phyloP scores from a whole-genome alignment of 2,329 filamentous ascomycete species.

The Cladorrhinum sp. region DNA sequence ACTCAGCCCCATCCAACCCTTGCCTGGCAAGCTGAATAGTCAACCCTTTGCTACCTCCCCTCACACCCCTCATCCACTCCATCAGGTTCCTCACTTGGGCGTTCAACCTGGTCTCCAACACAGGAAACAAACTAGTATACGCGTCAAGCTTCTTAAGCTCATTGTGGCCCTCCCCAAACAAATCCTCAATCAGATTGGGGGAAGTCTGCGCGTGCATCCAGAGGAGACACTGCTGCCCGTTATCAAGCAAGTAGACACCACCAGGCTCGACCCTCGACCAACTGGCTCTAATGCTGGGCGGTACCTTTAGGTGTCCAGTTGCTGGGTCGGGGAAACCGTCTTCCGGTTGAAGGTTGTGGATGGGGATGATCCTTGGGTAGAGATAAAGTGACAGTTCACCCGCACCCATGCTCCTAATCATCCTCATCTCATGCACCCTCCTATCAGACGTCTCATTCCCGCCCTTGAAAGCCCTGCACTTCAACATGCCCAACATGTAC shows the following conservation, averaged over 20 bases:
- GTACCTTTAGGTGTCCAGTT: slow-evolving; percentile 83
- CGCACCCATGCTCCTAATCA: slow-evolving; percentile 84
- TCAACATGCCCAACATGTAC: slow-evolving; percentile 88
- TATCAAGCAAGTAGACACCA: slow-evolving; percentile 91
- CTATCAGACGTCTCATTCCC: slow-evolving; percentile 89
- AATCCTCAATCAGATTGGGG: slow-evolving; percentile 82
- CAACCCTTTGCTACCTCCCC: slow-evolving; percentile 76
- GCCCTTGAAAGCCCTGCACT: slow-evolving; percentile 89
- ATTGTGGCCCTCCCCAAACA: slow-evolving; percentile 76
- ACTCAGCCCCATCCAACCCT: slow-evolving; percentile 91
- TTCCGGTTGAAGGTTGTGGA: slow-evolving; percentile 83
- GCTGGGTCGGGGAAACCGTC: slow-evolving; percentile 89
- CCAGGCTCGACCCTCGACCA: slow-evolving; percentile 89
- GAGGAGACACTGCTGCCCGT: slow-evolving; percentile 85
- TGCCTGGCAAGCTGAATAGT: slow-evolving; percentile 89
- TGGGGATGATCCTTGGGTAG: slow-evolving; percentile 87
- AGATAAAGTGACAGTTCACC: slow-evolving; percentile 86
- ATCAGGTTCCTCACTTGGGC: slow-evolving; percentile 92
- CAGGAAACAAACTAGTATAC: slow-evolving; percentile 73
- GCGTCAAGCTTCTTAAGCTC: slow-evolving; percentile 75
- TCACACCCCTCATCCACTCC: slow-evolving; percentile 75
- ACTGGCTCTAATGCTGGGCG: slow-evolving; percentile 73
- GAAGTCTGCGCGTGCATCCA: slow-evolving; percentile 94
- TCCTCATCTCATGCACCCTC: slow-evolving; percentile 83
- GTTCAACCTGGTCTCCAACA: slow-evolving; percentile 88